Evolutionary conservation across 139 green algal species (phyloP).

Genomic region (Picochlorum sp.): DNA sequence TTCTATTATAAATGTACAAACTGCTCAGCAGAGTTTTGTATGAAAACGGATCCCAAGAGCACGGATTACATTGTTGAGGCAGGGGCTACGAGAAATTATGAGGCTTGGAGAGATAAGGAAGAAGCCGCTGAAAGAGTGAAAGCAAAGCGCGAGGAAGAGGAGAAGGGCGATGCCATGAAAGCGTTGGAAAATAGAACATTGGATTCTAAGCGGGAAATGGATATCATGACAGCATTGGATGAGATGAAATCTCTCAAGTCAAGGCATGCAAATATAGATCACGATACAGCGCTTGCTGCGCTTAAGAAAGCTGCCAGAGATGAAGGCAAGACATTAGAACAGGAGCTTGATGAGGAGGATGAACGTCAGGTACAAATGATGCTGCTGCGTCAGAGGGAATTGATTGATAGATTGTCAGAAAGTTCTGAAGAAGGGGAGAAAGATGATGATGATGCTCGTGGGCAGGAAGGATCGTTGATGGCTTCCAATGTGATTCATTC

Average conservation of each 20-base stretch:
- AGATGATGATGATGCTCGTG: background rate
- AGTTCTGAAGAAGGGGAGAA: constrained; percentile 16
- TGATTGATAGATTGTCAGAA: constrained; percentile 29
- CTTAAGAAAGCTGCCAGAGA: constrained; percentile 10
- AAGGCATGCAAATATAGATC: constrained; percentile 23
- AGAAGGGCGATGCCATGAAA: constrained; percentile 94
- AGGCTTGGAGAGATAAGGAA: constrained; percentile 84
- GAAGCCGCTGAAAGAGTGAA: constrained; percentile 31
- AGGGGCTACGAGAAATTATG: constrained; percentile 90
- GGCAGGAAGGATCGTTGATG: constrained; percentile 3
- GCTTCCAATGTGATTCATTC: background rate
- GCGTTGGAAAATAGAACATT: constrained; percentile 87
- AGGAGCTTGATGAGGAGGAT: constrained; percentile 49
- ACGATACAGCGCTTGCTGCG: constrained; percentile 13
- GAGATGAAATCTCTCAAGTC: constrained; percentile 77
- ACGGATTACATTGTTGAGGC: constrained; percentile 88
- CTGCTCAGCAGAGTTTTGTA: constrained; percentile 87
- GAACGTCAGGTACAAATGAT: constrained; percentile 53
- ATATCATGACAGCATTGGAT: constrained; percentile 89
- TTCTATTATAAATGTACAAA: constrained; percentile 94
- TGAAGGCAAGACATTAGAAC: constrained; percentile 4
- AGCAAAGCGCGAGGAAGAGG: constrained; percentile 71
- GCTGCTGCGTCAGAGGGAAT: constrained; percentile 41
- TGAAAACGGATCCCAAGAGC: constrained; percentile 97
- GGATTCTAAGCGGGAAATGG: constrained; percentile 92